Base-by-base conservation (phyloP, 148 eudicot species). In the Rhododendron henanense region DNA sequence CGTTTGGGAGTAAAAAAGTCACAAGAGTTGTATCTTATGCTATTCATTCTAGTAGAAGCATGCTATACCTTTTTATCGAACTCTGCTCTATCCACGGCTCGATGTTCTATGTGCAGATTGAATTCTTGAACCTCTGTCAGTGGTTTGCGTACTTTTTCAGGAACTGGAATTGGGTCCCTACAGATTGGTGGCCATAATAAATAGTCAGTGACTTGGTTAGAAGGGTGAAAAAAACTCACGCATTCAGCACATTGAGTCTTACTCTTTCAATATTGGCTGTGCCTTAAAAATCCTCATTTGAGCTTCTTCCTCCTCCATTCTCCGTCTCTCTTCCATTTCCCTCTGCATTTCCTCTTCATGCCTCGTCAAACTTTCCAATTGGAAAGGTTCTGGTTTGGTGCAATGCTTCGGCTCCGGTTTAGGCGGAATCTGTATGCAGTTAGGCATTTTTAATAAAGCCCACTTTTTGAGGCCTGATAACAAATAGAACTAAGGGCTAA, bases 91-190 rank as follows among this genome's bases (percentile, higher is more conserved):
- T 97, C 98, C 51, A 91, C 94, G 69, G 99, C 98, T 78, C 99
- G 91, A 63, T 93, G 93, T 51, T 90, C 91, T 67, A 93, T 89
- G 18, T 92, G 95, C 35, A 95, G 95, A 82, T 97, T 92, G 89
- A 97, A 95, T 79, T 91, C 94, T 83, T 95, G 98, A 85, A 97
- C 93, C 79, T 93, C 91, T 4, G 99, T 97, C 23, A 97, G 92
- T 18, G 99, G 99, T 78, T 87, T 95, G 10, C 98, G 92, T 18
- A 83, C 95, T 85, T 95, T 97, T 91, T 93, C 98, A 57, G 96
- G 95, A 84, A 94, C 90, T 85, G 98, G 98, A 86, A 95, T 93
- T 8, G 96, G 96, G 86, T 95, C 98, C 91, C 98, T 97, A 88
- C 78, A 79, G 86, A 83, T 45, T 35, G 71, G 39, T 39, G 19